Evolutionary conservation across 495 filamentous ascomycete genomes (phyloP).

Genomic region (Zalerion maritima): DNA sequence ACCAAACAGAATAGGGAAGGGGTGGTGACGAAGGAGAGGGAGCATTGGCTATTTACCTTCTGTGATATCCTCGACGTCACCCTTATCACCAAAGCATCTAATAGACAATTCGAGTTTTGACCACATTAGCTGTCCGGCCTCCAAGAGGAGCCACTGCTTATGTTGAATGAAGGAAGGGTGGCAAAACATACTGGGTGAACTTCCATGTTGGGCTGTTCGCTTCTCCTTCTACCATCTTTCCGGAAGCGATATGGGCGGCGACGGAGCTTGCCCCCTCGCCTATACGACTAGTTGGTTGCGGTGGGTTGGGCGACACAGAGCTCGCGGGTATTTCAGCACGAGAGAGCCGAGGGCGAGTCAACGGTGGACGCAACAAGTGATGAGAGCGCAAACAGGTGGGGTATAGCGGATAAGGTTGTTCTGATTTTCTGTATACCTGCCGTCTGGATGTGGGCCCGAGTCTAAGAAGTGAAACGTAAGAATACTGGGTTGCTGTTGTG

Average conservation of each 20-base stretch:
- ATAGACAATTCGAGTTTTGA: not conserved
- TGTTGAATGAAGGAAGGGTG: conserved; percentile 5
- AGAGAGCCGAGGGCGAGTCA: too few relatives aligned
- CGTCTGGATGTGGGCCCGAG: too few relatives aligned
- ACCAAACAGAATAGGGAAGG: not conserved
- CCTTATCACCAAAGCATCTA: conserved; percentile 99
- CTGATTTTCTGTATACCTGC: too few relatives aligned
- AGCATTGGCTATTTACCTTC: conserved; percentile 52
- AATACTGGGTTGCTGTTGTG: too few relatives aligned
- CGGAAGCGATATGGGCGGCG: conserved; percentile 12
- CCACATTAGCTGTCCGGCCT: not conserved
- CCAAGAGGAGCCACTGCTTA: not conserved
- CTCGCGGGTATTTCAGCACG: too few relatives aligned
- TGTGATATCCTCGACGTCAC: conserved; percentile 98
- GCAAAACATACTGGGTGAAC: conserved; percentile 89
- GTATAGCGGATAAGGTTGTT: too few relatives aligned
- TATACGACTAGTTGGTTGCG: too few relatives aligned
- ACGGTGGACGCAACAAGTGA: too few relatives aligned
- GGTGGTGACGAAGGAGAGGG: conserved; percentile 1
- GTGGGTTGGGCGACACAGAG: too few relatives aligned
- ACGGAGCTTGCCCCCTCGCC: not conserved
- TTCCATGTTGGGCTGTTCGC: conserved; percentile 93
- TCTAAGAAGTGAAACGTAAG: too few relatives aligned
- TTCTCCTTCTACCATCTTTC: conserved; percentile 94
- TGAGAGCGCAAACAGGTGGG: too few relatives aligned